Percentiles rank a stretch among this genome's conserved stretches.
Evolutionary conservation across 306 rosid genomes (phyloP).

Genomic region (Erythrophleum fordii): DNA sequence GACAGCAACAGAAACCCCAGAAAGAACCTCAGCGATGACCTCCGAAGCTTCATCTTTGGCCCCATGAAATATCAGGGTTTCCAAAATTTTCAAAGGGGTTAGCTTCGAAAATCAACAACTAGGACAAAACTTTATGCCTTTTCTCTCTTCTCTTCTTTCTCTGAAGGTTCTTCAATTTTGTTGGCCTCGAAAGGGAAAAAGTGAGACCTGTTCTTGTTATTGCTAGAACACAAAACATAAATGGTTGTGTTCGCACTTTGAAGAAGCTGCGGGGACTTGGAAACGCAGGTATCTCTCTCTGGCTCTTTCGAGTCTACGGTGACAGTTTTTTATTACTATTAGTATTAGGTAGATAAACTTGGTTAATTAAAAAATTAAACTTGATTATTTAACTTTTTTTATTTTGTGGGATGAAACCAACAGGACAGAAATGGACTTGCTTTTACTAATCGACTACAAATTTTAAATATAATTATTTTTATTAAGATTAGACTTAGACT

Average conservation of each 20-base stretch:
- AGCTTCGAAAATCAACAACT: conserved; percentile 36
- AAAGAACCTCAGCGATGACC: conserved; percentile 48
- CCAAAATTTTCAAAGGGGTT: conserved; percentile 13
- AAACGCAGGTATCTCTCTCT: conserved; percentile 21
- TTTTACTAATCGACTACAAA: no score
- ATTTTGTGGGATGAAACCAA: not conserved
- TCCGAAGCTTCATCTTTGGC: conserved; percentile 64
- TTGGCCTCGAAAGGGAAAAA: not conserved
- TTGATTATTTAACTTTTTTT: not conserved
- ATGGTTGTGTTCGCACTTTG: not conserved
- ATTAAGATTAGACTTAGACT: no score
- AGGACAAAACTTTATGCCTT: conserved; percentile 32
- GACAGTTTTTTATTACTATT: not conserved
- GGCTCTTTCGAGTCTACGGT: not conserved
- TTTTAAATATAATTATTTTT: no score
- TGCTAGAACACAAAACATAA: not conserved
- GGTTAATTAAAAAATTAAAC: not conserved
- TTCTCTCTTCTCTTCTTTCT: not conserved
- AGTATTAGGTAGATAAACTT: not conserved
- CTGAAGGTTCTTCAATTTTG: not conserved
- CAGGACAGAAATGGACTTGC: not conserved
- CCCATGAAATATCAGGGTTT: conserved; percentile 32
- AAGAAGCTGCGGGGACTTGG: conserved; percentile 9
- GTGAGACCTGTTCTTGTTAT: conserved; percentile 5
- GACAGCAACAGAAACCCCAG: conserved; percentile 74